Base-by-base conservation (phyloP, 2,329 filamentous ascomycete genomes). In the Clarireedia sp. region DNA sequence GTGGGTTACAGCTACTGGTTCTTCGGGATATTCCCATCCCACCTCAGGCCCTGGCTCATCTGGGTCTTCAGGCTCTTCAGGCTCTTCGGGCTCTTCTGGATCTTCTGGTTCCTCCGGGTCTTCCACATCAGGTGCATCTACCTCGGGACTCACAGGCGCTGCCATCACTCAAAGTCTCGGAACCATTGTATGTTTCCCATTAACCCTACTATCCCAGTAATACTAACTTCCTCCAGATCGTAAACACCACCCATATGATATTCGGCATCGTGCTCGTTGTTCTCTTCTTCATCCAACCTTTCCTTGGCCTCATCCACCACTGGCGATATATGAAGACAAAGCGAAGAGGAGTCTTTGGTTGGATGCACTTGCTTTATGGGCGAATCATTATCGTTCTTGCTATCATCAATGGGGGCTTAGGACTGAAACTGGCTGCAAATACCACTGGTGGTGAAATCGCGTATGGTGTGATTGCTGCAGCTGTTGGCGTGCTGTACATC, bases 331-430 rank as follows among this genome's bases (percentile, higher is more conserved):
- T 74, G 55, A 74, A 73, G 64, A 67, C 76, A 53, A 69, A 74
- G 51, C 45, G 63, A 24, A 79, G 82, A 37, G 77, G 77, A 6
- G 16, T 72, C 41, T 65, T 83, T 58, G 82, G 79, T 59, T 69
- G 83, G 60, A 65, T 72, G 1, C 83, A 87, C 64, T 78, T 84
- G 61, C 86, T 81, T 80, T 82, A 77, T 63, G 83, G 83, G 12
- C 76, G 83, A 17, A 62, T 71, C 1, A 67, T 86, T 44, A 78
- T 87, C 59, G 54, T 79, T 17, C 65, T 85, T 2, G 83, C 80
- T 24, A 73, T 85, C 45, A 66, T 86, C 62, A 86, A 86, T 62
- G 83, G 83, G 54, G 83, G 82, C 0, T 68, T 86, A 3, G 83
- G 83, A 3, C 70, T 87, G 26, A 59, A 76, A 60, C 71, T 83